Base-by-base conservation (phyloP, 257 asterid genomes). In the Dorcoceras hygrometricum region DNA sequence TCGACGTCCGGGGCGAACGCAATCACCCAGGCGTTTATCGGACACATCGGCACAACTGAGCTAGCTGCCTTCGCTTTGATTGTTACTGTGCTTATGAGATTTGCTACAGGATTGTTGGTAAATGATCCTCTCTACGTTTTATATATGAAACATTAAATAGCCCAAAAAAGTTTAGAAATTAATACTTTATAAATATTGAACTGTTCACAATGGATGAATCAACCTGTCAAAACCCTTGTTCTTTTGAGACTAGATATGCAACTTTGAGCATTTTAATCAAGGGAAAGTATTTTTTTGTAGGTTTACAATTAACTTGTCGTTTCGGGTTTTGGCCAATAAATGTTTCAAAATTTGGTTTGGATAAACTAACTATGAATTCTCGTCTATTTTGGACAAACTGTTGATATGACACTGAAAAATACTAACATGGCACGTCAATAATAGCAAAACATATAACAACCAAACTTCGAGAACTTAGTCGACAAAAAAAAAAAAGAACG, bases 321-420 rank as follows among this genome's bases (percentile, higher is more conserved):
- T n/a, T n/a, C n/a, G n/a, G n/a, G n/a, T n/a, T n/a, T n/a, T n/a
- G n/a, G n/a, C n/a, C n/a, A n/a, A n/a, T n/a, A n/a, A n/a, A n/a
- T n/a, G n/a, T n/a, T n/a, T n/a, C n/a, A n/a, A n/a, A n/a, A n/a
- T n/a, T n/a, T n/a, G n/a, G n/a, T n/a, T n/a, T n/a, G n/a, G n/a
- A n/a, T n/a, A n/a, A n/a, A n/a, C n/a, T n/a, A n/a, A n/a, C n/a
- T n/a, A n/a, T n/a, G n/a, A n/a, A n/a, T n/a, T n/a, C n/a, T n/a
- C n/a, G n/a, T n/a, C n/a, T n/a, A n/a, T n/a, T 88, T 91, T 59
- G 96, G 97, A 29, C 97, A 90, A 68, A 86, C 97, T 24, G 87
- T 78, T 31, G 96, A 96, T 7, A 96, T 89, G 19, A 79, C 54
- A 55, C 96, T 87, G 24, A 78, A 86, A n/a, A n/a, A n/a, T n/a